Evolutionary conservation across 164 flowering plant species (phyloP).

Genomic region (Sedum album): DNA sequence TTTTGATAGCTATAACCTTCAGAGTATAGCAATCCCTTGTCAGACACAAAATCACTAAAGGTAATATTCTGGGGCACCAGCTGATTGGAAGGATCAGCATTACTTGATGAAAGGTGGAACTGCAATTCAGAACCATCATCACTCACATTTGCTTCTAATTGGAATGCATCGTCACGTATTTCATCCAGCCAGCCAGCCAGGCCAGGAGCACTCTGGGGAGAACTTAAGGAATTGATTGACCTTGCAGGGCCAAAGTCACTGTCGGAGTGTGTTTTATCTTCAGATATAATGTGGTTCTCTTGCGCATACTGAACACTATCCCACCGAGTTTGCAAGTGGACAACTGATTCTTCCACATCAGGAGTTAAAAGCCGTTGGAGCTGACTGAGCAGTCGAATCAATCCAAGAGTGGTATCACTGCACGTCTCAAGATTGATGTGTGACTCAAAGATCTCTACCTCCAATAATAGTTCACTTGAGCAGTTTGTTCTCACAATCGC

Average conservation of each 20-base stretch:
- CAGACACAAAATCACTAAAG: constrained; percentile 20
- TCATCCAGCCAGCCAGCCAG: constrained; percentile 67
- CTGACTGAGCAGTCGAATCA: constrained; percentile 62
- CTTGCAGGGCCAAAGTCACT: constrained; percentile 20
- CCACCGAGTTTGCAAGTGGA: constrained; percentile 87
- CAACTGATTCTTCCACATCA: constrained; percentile 74
- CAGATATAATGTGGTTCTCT: constrained; percentile 21
- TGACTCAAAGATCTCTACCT: constrained; percentile 60
- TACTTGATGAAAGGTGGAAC: constrained; percentile 21
- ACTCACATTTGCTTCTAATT: constrained; percentile 21
- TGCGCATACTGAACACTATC: constrained; percentile 45
- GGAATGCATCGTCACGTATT: constrained; percentile 82
- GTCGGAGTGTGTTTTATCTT: constrained; percentile 9
- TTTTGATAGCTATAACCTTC: constrained; percentile 35
- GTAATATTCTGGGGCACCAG: constrained; percentile 17
- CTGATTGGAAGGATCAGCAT: constrained; percentile 16
- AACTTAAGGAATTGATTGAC: constrained; percentile 14
- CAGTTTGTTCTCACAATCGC: constrained; percentile 54
- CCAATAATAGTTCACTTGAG: constrained; percentile 59
- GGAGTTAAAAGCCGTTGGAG: constrained; percentile 86
- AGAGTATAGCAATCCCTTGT: constrained; percentile 22
- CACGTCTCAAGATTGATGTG: constrained; percentile 69
- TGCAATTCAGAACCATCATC: constrained; percentile 22
- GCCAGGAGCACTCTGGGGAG: constrained; percentile 14
- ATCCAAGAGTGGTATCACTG: constrained; percentile 68